These are phyloP conservation scores for Russula foetens DNA, from an alignment of 768 basidiomycete species.

Conservation along the genomic window DNA sequence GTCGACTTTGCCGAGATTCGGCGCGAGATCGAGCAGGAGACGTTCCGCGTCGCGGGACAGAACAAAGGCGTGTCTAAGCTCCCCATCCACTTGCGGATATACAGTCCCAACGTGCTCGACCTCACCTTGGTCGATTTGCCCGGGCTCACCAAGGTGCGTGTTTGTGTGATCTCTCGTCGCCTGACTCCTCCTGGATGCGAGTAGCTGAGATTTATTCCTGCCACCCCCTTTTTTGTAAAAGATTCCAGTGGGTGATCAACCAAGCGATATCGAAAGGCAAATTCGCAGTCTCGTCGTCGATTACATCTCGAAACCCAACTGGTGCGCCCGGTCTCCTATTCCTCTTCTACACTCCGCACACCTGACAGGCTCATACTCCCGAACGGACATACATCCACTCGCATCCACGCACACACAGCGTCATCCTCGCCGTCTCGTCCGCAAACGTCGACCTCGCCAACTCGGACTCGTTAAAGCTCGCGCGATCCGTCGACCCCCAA, in stretches of 20 bases:
- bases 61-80: slow-evolving; percentile 97
- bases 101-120: slow-evolving; percentile 91
- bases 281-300: slow-evolving; percentile 92
- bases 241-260: slow-evolving; percentile 96
- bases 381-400: too few relatives aligned
- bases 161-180: not conserved
- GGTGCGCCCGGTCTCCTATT: slow-evolving; percentile 41
- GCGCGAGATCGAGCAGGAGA: slow-evolving; percentile 97
- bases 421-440: slow-evolving; percentile 93
- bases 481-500: slow-evolving; percentile 91
- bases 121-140: slow-evolving; percentile 95
- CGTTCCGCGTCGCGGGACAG: slow-evolving; percentile 93
- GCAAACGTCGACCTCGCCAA: slow-evolving; percentile 99
- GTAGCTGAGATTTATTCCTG: not conserved
- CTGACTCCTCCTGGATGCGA: not conserved
- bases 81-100: slow-evolving; percentile 92
- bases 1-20: slow-evolving; percentile 95
- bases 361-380: too few relatives aligned
- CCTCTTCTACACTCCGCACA: not conserved
- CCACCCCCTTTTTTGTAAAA: slow-evolving; percentile 23
- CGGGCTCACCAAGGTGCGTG: slow-evolving; percentile 84
- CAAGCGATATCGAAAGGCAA: slow-evolving; percentile 95
- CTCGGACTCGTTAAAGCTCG: slow-evolving; percentile 95
- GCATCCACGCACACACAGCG: slow-evolving; percentile 36
- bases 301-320: slow-evolving; percentile 94